A percentile compares a stretch with the other conserved stretches of the same genome.
These are phyloP conservation scores for Taphrina pruni DNA, from an alignment of 1,139 yeast genomes.

Conservation along the genomic window DNA sequence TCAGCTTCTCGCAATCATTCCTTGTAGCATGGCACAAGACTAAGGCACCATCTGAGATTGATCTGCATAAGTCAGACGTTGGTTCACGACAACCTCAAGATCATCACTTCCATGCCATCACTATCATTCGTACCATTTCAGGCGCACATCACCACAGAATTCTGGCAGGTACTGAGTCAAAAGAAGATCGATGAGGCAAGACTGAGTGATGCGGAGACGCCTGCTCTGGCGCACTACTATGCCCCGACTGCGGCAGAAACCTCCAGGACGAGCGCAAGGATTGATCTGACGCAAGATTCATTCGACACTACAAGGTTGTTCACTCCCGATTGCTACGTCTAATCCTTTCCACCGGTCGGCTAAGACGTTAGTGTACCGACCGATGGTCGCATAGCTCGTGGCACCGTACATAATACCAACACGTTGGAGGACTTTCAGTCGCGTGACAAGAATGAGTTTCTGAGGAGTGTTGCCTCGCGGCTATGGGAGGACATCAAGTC, in stretches of 20 bases:
- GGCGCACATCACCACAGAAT: constrained; percentile 83
- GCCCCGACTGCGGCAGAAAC: constrained; percentile 57
- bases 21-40: no score
- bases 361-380: constrained; percentile 4
- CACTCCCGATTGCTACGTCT: no score
- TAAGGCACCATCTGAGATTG: no score
- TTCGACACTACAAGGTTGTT: constrained; percentile 44
- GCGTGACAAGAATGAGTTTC: constrained; percentile 64
- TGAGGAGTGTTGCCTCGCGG: constrained; percentile 42
- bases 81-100: neutral
- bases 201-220: constrained; percentile 59
- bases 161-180: constrained; percentile 74
- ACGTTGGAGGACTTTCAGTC: constrained; percentile 83
- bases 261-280: constrained; percentile 52
- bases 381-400: constrained; percentile 49
- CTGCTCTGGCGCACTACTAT: constrained; percentile 56
- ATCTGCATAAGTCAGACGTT: no score
- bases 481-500: constrained; percentile 49
- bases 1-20: no score
- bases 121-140: constrained; percentile 61
- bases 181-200: constrained; percentile 71
- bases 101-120: constrained; percentile 12
- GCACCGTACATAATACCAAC: constrained; percentile 67
- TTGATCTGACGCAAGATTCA: constrained; percentile 48
- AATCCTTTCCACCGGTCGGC: no score